phyloP scores from a whole-genome alignment of 2,329 filamentous ascomycete species.

The Fusarium nygamai region DNA sequence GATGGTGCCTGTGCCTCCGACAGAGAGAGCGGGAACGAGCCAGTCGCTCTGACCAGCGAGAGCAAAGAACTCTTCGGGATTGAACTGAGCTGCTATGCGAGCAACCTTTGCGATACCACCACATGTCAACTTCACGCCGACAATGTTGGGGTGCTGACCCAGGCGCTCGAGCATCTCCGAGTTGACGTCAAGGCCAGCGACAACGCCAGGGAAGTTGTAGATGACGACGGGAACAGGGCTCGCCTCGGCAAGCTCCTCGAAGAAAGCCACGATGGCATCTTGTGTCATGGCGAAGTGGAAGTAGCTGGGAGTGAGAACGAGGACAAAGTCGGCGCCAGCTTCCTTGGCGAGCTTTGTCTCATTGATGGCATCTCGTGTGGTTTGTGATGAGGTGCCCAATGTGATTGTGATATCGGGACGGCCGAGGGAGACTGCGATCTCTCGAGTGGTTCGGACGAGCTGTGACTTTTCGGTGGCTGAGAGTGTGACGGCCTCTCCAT shows the following conservation, averaged over 20 bases:
- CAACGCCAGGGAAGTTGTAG: slow-evolving; percentile 78
- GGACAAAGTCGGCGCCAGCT: slow-evolving; percentile 73
- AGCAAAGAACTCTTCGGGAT: slow-evolving; percentile 66
- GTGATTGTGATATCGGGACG: slow-evolving; percentile 70
- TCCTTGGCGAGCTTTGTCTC: slow-evolving; percentile 70
- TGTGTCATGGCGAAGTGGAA: slow-evolving; percentile 72
- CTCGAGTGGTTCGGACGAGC: slow-evolving; percentile 69
- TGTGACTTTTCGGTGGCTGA: slow-evolving; percentile 70
- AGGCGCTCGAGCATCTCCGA: slow-evolving; percentile 71
- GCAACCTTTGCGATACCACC: slow-evolving; percentile 79
- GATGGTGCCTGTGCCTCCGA: slow-evolving; percentile 69
- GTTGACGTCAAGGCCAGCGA: slow-evolving; percentile 73
- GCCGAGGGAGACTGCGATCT: slow-evolving; percentile 65
- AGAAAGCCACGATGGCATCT: slow-evolving; percentile 70
- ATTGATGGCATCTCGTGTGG: slow-evolving; percentile 72
- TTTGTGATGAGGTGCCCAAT: slow-evolving; percentile 73
- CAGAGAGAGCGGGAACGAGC: slow-evolving; percentile 67
- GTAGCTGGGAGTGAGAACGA: slow-evolving; percentile 77
- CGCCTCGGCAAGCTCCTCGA: slow-evolving; percentile 65
- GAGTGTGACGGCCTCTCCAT: slow-evolving; percentile 78
- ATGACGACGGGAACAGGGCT: slow-evolving; percentile 72
- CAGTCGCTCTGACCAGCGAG: slow-evolving; percentile 81
- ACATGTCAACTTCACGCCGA: slow-evolving; percentile 77
- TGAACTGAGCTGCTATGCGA: slow-evolving; percentile 63
- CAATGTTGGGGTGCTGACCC: slow-evolving; percentile 69